phyloP scores from a whole-genome alignment of 2,329 filamentous ascomycete genomes.

The Fusarium stilboides region DNA sequence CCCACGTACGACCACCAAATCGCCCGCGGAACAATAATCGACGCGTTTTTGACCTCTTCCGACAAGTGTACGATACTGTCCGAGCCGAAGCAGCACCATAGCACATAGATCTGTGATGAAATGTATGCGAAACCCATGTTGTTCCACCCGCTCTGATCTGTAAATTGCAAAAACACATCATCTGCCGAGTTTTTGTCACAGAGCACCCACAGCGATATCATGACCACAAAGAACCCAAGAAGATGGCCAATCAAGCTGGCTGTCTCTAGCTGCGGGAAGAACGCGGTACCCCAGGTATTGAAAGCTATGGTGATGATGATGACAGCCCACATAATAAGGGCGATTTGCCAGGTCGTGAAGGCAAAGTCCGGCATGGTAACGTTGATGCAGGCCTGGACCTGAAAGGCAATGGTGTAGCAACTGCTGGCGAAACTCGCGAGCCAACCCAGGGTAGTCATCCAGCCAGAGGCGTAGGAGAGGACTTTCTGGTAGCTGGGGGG shows the following conservation, averaged over 20 bases:
- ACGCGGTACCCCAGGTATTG: constrained; percentile 33
- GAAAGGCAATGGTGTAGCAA: constrained; percentile 35
- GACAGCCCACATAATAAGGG: constrained; percentile 36
- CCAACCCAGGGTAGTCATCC: constrained; percentile 38
- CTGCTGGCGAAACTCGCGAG: constrained; percentile 35
- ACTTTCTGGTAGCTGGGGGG: constrained; percentile 24
- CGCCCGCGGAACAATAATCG: constrained; percentile 6
- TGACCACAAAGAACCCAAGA: constrained; percentile 21
- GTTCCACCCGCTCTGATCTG: constrained; percentile 31
- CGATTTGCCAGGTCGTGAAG: constrained; percentile 29
- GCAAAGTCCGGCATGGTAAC: constrained; percentile 33
- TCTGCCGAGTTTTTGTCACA: constrained; percentile 25
- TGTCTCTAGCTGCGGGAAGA: constrained; percentile 30
- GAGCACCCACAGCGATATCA: constrained; percentile 35
- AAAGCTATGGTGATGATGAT: constrained; percentile 27
- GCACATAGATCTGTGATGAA: constrained; percentile 28
- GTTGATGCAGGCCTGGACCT: constrained; percentile 34
- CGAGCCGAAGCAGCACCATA: constrained; percentile 36
- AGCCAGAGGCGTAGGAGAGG: constrained; percentile 23
- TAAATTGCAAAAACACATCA: constrained; percentile 31
- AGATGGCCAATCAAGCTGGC: constrained; percentile 25
- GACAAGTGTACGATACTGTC: constrained; percentile 33
- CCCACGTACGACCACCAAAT: constrained; percentile 35
- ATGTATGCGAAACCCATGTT: constrained; percentile 38
- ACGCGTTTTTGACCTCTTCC: constrained; percentile 30